A percentile compares a stretch with the other conserved stretches of the same genome.
These are phyloP conservation scores for Periconia macrospinosa DNA, from an alignment of 2,329 filamentous ascomycete genomes.

Conservation along the genomic window DNA sequence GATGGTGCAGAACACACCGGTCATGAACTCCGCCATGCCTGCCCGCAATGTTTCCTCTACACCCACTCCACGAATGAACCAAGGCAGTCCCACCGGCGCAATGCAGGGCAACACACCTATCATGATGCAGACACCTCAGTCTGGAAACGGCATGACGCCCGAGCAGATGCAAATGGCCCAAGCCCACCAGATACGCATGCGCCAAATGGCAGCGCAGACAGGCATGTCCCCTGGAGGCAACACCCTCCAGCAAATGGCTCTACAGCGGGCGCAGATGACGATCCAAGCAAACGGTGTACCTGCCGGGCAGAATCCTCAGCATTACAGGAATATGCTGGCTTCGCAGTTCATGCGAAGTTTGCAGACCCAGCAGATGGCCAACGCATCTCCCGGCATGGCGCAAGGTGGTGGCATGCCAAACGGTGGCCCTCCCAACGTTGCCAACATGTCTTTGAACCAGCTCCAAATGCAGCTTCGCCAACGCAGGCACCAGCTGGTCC, in stretches of 20 bases:
- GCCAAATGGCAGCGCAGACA: slow-evolving; percentile 33
- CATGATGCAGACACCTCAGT: slow-evolving; percentile 39
- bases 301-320: slow-evolving; percentile 25
- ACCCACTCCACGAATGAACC: slow-evolving; percentile 43
- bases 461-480: slow-evolving; percentile 10
- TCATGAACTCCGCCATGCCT: slow-evolving; percentile 41
- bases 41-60: slow-evolving; percentile 41
- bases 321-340: slow-evolving; percentile 31
- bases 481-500: not conserved
- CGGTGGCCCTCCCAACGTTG: slow-evolving; percentile 22
- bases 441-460: slow-evolving; percentile 32
- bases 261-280: slow-evolving; percentile 36
- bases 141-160: slow-evolving; percentile 38
- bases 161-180: slow-evolving; percentile 35
- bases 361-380: slow-evolving; percentile 25
- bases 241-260: slow-evolving; percentile 28
- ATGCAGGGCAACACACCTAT: slow-evolving; percentile 40
- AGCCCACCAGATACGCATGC: slow-evolving; percentile 25
- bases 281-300: slow-evolving; percentile 38
- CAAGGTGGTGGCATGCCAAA: slow-evolving; percentile 22
- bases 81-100: slow-evolving; percentile 36
- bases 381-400: slow-evolving; percentile 25
- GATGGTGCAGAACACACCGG: slow-evolving; percentile 41
- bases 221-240: slow-evolving; percentile 11
- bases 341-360: slow-evolving; percentile 22